phyloP scores from a whole-genome alignment of 176 grass and related monocot species.

The Ananas comosus region DNA sequence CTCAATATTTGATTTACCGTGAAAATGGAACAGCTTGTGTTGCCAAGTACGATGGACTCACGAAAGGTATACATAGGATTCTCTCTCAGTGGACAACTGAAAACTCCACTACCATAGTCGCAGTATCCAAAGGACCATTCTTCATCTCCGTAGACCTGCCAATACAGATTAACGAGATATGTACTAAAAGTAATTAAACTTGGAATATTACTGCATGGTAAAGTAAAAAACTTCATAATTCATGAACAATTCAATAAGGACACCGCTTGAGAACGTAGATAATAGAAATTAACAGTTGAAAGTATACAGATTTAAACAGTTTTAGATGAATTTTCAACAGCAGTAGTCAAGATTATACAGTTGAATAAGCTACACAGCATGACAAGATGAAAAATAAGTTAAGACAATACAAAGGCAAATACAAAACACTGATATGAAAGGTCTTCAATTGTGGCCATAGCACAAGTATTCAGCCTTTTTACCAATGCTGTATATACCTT shows the following conservation, averaged over 20 bases:
- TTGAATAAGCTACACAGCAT: too few species aligned
- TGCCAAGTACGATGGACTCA: constrained; percentile 46
- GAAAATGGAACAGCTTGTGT: constrained; percentile 36
- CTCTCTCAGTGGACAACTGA: constrained; percentile 38
- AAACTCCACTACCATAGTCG: constrained; percentile 46
- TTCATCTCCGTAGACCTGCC: constrained; percentile 46
- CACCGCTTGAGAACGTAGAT: background rate
- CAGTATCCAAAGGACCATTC: constrained; percentile 61
- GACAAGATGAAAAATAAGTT: too few species aligned
- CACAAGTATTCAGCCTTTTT: too few species aligned
- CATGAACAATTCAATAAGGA: background rate
- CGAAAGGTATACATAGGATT: constrained; percentile 51
- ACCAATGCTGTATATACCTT: too few species aligned
- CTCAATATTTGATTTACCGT: constrained; percentile 35
- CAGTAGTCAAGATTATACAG: too few species aligned
- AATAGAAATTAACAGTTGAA: background rate
- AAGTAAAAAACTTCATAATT: background rate
- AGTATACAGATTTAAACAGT: background rate
- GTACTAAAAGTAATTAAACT: background rate
- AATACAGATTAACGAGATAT: background rate
- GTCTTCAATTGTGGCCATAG: too few species aligned
- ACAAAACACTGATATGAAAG: too few species aligned
- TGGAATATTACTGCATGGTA: background rate
- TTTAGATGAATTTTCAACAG: background rate
- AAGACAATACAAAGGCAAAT: too few species aligned